phyloP scores from a whole-genome alignment of 306 rosid genomes.

The Citrullus colocynthis region DNA sequence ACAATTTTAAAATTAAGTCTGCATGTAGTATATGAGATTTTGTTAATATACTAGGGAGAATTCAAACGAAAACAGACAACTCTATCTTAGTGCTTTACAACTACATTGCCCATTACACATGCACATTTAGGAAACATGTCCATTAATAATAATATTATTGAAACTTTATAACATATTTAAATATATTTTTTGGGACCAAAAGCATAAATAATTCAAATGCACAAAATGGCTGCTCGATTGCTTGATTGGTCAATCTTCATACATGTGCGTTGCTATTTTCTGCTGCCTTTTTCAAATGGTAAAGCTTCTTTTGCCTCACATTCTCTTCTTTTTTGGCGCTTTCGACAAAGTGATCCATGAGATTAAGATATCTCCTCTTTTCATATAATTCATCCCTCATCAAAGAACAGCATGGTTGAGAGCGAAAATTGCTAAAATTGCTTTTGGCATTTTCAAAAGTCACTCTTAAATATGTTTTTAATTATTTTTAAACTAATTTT shows the following conservation, averaged over 20 bases:
- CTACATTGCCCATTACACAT: background rate
- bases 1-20: too few species aligned
- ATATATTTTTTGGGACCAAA: background rate
- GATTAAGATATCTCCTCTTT: background rate
- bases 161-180: background rate
- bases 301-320: background rate
- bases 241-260: constrained; percentile 5
- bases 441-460: too few species aligned
- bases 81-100: background rate
- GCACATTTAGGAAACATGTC: background rate
- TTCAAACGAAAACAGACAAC: background rate
- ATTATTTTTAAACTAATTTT: too few species aligned
- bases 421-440: too few species aligned
- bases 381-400: too few species aligned
- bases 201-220: background rate
- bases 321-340: background rate
- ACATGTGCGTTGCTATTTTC: constrained; percentile 4
- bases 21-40: too few species aligned
- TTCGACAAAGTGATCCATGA: background rate
- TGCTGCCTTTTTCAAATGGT: background rate
- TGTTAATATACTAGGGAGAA: too few species aligned
- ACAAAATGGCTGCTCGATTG: constrained; percentile 2
- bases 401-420: too few species aligned
- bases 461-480: too few species aligned
- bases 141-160: background rate